These are phyloP conservation scores for Nemania sp. DNA, from an alignment of 2,329 filamentous ascomycete species.

Conservation along the genomic window DNA sequence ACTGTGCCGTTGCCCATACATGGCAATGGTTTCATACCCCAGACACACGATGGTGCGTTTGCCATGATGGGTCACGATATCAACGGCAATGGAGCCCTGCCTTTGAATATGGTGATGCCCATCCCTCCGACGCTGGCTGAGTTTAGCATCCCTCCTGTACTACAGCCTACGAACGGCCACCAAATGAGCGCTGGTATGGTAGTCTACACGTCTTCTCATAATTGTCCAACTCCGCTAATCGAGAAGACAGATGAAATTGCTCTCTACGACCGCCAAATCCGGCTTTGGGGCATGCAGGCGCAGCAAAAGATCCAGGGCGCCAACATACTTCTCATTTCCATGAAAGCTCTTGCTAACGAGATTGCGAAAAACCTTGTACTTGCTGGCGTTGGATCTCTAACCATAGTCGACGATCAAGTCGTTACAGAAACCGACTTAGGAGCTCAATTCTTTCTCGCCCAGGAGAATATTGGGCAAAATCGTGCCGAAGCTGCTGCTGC, in stretches of 20 bases:
- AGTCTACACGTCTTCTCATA: background rate
- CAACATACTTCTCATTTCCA: conserved; percentile 84
- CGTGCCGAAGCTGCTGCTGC: conserved; percentile 78
- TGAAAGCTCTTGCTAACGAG: conserved; percentile 88
- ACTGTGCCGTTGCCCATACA: conserved; percentile 14
- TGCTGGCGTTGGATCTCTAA: conserved; percentile 87
- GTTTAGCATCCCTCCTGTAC: conserved; percentile 11
- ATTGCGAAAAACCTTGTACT: conserved; percentile 97
- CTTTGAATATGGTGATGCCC: conserved; percentile 26
- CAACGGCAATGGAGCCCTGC: conserved; percentile 29
- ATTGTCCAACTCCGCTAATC: conserved; percentile 23
- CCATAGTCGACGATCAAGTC: conserved; percentile 76
- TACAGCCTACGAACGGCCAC: conserved; percentile 30
- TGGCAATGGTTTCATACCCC: conserved; percentile 23
- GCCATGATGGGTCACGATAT: conserved; percentile 19
- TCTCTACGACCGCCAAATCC: conserved; percentile 95
- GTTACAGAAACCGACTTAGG: conserved; percentile 82
- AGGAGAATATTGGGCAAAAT: conserved; percentile 75
- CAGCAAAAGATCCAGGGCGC: conserved; percentile 90
- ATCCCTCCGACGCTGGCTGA: conserved; percentile 21
- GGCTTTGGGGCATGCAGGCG: conserved; percentile 94
- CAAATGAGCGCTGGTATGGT: conserved; percentile 43
- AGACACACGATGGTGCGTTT: conserved; percentile 24
- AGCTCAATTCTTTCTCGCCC: conserved; percentile 77
- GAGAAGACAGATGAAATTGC: conserved; percentile 79